Evolutionary conservation across 257 asterid species (phyloP).

Genomic region (Gentiana dahurica): DNA sequence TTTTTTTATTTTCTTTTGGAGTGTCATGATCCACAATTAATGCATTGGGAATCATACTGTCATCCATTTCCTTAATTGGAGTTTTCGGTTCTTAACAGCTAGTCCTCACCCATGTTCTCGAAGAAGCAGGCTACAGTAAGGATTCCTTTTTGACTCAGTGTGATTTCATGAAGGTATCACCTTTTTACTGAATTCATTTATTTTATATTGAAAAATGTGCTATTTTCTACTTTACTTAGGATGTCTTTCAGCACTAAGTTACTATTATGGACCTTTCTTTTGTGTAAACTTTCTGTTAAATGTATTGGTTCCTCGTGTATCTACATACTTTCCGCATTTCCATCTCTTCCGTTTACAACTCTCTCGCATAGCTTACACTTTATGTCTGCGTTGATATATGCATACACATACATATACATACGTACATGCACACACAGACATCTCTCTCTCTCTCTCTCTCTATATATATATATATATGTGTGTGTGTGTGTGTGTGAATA

Average conservation of each 20-base stretch:
- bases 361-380: too few relatives aligned
- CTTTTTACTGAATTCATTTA: neutral
- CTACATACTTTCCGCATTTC: neutral
- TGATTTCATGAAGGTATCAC: conserved; percentile 70
- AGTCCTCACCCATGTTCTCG: conserved; percentile 69
- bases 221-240: too few relatives aligned
- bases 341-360: too few relatives aligned
- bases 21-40: neutral
- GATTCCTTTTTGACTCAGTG: conserved; percentile 56
- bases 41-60: neutral
- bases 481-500: too few relatives aligned
- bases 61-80: conserved; percentile 7
- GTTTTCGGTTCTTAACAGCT: conserved; percentile 27
- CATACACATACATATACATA: too few relatives aligned
- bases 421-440: too few relatives aligned
- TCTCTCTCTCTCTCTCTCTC: too few relatives aligned
- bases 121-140: conserved; percentile 77
- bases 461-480: too few relatives aligned
- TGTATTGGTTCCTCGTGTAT: neutral
- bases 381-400: neutral
- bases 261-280: neutral
- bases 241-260: neutral
- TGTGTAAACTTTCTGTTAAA: neutral
- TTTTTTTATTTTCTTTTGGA: neutral
- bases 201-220: neutral